phyloP scores from a whole-genome alignment of 805 yeast species.

The Metschnikowia sp. region DNA sequence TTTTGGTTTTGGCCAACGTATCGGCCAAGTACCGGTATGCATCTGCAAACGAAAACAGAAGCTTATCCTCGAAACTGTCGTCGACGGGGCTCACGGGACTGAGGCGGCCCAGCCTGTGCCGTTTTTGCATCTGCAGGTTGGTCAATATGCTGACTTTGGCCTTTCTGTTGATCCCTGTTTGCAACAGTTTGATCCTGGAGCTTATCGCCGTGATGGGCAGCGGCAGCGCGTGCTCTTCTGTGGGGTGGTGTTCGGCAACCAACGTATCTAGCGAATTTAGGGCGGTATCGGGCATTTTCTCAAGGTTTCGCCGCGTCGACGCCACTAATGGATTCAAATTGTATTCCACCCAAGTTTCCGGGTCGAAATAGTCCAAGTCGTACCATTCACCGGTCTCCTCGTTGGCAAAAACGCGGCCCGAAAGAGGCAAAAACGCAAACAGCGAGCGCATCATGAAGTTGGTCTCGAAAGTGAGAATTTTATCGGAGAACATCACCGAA shows the following conservation, averaged over 20 bases:
- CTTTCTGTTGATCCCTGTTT: constrained; percentile 14
- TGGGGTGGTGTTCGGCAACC: constrained; percentile 9
- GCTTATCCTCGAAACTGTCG: constrained; percentile 11
- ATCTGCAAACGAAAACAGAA: constrained; percentile 45
- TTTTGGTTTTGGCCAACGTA: constrained; percentile 57
- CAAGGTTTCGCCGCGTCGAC: constrained; percentile 24
- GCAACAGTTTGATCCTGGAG: constrained; percentile 18
- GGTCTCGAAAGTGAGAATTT: constrained; percentile 72
- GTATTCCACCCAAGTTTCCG: constrained; percentile 74
- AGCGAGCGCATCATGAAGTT: constrained; percentile 88
- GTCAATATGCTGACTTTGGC: constrained; percentile 14
- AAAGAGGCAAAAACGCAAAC: constrained; percentile 70
- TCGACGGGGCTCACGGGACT: constrained; percentile 11
- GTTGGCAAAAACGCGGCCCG: constrained; percentile 73
- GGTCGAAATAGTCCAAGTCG: constrained; percentile 74
- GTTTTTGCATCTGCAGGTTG: constrained; percentile 26
- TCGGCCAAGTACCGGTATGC: constrained; percentile 62
- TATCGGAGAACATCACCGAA: constrained; percentile 68
- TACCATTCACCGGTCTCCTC: constrained; percentile 52
- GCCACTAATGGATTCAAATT: constrained; percentile 73
- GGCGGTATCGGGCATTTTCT: constrained; percentile 3
- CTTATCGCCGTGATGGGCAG: constrained; percentile 18
- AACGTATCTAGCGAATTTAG: constrained; percentile 8
- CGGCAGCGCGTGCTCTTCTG: constrained; percentile 2
- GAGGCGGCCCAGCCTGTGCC: constrained; percentile 20